These are phyloP conservation scores for Pyrrhoderma lamaoense DNA, from an alignment of 1,284 basidiomycete species.

Conservation along the genomic window DNA sequence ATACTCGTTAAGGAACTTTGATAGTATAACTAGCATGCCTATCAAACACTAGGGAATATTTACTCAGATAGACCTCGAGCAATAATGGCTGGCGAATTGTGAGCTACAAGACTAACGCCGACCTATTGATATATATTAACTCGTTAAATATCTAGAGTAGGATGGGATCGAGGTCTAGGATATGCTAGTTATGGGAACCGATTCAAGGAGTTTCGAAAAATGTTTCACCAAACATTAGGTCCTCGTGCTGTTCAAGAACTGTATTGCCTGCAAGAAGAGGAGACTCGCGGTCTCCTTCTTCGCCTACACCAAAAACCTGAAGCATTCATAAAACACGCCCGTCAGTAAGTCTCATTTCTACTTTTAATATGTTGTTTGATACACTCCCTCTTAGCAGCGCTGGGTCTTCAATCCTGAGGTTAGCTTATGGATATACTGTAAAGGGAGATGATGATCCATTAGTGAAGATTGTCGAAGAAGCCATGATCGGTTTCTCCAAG, in stretches of 20 bases:
- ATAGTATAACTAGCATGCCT: too few relatives aligned
- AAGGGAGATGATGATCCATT: conserved; percentile 28
- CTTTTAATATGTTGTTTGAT: background rate
- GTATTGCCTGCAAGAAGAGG: conserved; percentile 26
- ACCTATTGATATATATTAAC: background rate
- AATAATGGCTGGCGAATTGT: conserved; percentile 39
- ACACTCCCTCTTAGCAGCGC: conserved; percentile 29
- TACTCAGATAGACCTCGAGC: conserved; percentile 36
- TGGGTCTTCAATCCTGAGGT: conserved; percentile 31
- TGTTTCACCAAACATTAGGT: conserved; percentile 36
- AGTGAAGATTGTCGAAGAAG: conserved; percentile 34
- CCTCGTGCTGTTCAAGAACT: conserved; percentile 28
- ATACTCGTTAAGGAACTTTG: too few relatives aligned
- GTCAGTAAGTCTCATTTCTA: conserved; percentile 24
- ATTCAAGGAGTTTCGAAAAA: conserved; percentile 33
- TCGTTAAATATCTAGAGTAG: conserved; percentile 26
- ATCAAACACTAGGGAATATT: conserved; percentile 24
- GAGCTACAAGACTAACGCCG: conserved; percentile 17
- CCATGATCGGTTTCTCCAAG: conserved; percentile 34
- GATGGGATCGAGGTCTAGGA: conserved; percentile 37
- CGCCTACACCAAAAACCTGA: conserved; percentile 28
- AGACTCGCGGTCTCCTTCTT: conserved; percentile 27
- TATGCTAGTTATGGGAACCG: conserved; percentile 29
- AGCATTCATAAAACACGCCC: conserved; percentile 27
- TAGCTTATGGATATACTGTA: conserved; percentile 35